Percentiles rank a stretch among this genome's conserved stretches.
These are phyloP conservation scores for Bryopsis sp. DNA, from an alignment of 139 green algal genomes.

Conservation along the genomic window DNA sequence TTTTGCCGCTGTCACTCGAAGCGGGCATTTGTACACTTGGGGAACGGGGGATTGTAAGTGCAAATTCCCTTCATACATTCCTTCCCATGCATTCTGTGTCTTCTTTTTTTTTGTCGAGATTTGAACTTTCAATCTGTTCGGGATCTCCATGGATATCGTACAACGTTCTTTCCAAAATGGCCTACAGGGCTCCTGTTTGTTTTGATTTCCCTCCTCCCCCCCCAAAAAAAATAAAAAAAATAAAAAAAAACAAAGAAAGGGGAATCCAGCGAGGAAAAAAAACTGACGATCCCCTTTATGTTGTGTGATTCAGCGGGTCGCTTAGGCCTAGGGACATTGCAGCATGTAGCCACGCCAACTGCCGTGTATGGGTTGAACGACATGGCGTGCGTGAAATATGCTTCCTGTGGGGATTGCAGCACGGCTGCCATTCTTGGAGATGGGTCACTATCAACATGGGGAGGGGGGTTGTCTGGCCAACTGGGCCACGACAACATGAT, in stretches of 20 bases:
- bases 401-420: constrained; percentile 44
- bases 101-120: neutral
- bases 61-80: neutral
- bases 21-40: constrained; percentile 19
- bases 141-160: no score
- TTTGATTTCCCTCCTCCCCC: neutral
- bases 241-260: neutral
- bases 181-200: neutral
- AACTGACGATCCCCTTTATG: neutral
- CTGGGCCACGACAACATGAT: constrained; percentile 42
- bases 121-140: no score
- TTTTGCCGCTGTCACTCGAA: constrained; percentile 11
- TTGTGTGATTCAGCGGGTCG: constrained; percentile 27
- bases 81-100: neutral
- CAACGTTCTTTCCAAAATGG: neutral
- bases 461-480: constrained; percentile 38
- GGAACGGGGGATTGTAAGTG: neutral
- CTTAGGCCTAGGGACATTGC: constrained; percentile 49
- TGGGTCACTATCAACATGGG: constrained; percentile 71
- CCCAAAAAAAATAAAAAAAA: neutral
- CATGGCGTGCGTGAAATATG: constrained; percentile 32
- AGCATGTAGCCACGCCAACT: constrained; percentile 29
- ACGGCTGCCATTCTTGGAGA: constrained; percentile 53
- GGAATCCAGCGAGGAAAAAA: neutral
- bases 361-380: constrained; percentile 44